Evolutionary conservation across 768 basidiomycete genomes (phyloP).

Genomic region (Phlegmacium glaucopus): DNA sequence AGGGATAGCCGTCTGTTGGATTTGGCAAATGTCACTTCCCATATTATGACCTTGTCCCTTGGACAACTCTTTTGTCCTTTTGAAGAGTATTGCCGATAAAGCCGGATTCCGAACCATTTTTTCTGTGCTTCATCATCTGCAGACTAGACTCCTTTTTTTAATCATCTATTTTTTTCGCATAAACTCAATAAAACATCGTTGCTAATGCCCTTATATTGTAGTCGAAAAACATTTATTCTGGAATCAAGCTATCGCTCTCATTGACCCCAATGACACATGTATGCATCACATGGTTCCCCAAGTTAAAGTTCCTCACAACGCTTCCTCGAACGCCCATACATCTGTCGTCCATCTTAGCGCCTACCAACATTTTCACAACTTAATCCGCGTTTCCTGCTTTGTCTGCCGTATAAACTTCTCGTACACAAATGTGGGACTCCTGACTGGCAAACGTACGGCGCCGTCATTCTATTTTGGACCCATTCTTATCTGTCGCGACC

Average conservation of each 20-base stretch:
- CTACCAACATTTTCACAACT: conserved; percentile 61
- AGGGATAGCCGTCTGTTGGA: no score
- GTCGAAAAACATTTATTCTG: conserved; percentile 73
- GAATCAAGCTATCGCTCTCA: conserved; percentile 55
- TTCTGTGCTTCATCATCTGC: neutral
- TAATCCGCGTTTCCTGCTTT: conserved; percentile 51
- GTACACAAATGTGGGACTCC: conserved; percentile 45
- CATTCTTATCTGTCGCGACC: conserved; percentile 59
- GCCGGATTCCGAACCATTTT: neutral
- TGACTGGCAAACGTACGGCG: conserved; percentile 44
- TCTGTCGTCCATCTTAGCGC: conserved; percentile 40
- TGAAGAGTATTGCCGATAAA: no score
- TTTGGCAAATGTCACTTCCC: no score
- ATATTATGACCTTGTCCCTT: no score
- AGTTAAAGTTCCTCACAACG: conserved; percentile 30
- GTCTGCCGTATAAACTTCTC: conserved; percentile 72
- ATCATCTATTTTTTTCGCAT: neutral
- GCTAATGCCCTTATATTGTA: conserved; percentile 23
- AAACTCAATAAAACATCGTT: conserved; percentile 5
- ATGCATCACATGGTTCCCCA: conserved; percentile 45
- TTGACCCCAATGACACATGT: conserved; percentile 62
- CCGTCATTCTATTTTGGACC: conserved; percentile 39
- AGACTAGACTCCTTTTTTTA: conserved; percentile 6
- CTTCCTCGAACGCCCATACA: conserved; percentile 31
- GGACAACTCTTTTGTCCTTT: no score